These are phyloP conservation scores for Ophiostoma quercus DNA, from an alignment of 2,329 filamentous ascomycete species.

Conservation along the genomic window DNA sequence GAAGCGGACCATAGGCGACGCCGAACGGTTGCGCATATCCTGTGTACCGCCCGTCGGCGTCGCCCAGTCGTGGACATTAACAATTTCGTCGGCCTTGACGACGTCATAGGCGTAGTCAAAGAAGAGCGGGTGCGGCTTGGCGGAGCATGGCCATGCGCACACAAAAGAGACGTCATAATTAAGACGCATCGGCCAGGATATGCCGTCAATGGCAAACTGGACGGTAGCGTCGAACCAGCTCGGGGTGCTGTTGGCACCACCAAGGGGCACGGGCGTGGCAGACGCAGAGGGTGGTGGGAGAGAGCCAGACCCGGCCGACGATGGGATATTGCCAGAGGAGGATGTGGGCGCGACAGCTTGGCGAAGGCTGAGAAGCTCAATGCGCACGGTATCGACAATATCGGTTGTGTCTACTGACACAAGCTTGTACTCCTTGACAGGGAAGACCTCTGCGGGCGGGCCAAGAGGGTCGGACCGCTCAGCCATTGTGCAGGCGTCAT, in stretches of 20 bases:
- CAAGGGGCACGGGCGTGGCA: constrained; percentile 17
- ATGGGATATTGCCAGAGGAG: constrained; percentile 19
- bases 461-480: constrained; percentile 65
- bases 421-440: constrained; percentile 62
- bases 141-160: constrained; percentile 58
- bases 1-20: constrained; percentile 25
- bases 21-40: constrained; percentile 27
- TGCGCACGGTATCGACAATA: constrained; percentile 59
- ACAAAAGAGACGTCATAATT: constrained; percentile 63
- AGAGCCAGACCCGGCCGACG: constrained; percentile 17
- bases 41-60: constrained; percentile 28
- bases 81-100: constrained; percentile 59
- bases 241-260: constrained; percentile 33
- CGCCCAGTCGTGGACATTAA: constrained; percentile 63
- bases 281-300: constrained; percentile 15
- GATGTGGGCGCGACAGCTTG: constrained; percentile 15
- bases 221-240: constrained; percentile 53
- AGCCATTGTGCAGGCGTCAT: constrained; percentile 61
- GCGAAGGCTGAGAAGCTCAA: constrained; percentile 61
- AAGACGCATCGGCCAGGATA: constrained; percentile 59
- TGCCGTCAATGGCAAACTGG: constrained; percentile 59
- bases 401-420: constrained; percentile 58
- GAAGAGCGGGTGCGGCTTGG: constrained; percentile 64
- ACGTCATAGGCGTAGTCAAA: constrained; percentile 61
- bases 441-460: constrained; percentile 56